These are phyloP conservation scores for Ophiostoma sp. DNA, from an alignment of 2,329 filamentous ascomycete species.

Conservation along the genomic window DNA sequence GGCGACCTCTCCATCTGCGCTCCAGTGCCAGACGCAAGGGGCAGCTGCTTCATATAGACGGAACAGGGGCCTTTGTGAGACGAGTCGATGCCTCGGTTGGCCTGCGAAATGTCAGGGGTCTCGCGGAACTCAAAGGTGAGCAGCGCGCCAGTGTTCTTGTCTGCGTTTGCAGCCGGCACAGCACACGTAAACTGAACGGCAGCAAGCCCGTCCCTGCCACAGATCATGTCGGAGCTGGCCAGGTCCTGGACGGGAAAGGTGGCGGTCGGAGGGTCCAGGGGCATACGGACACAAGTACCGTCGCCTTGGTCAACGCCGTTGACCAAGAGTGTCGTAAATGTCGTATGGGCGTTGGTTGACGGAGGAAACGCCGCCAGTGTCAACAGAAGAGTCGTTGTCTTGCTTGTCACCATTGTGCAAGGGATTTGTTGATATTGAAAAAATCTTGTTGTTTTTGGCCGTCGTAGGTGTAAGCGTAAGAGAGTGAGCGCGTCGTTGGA, in stretches of 20 bases:
- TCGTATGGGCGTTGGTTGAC: slow-evolving; percentile 50
- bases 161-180: slow-evolving; percentile 26
- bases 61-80: slow-evolving; percentile 64
- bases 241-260: slow-evolving; percentile 56
- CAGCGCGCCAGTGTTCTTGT: slow-evolving; percentile 42
- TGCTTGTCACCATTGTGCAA: background rate
- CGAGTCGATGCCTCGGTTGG: slow-evolving; percentile 52
- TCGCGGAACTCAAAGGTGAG: slow-evolving; percentile 63
- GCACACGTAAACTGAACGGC: slow-evolving; percentile 47
- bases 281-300: slow-evolving; percentile 66
- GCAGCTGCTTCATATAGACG: slow-evolving; percentile 67
- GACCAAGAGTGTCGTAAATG: slow-evolving; percentile 59
- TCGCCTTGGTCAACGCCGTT: slow-evolving; percentile 61
- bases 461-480: too few species aligned
- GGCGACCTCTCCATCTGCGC: slow-evolving; percentile 48
- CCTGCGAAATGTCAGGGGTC: slow-evolving; percentile 50
- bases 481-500: too few species aligned
- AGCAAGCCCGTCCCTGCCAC: slow-evolving; percentile 46
- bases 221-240: slow-evolving; percentile 60
- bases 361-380: slow-evolving; percentile 19
- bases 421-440: background rate
- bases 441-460: background rate
- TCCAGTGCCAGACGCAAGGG: slow-evolving; percentile 22
- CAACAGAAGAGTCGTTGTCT: background rate
- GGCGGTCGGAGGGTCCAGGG: slow-evolving; percentile 44